Percentiles rank a stretch among this genome's conserved stretches.
Evolutionary conservation across 2,329 filamentous ascomycete species (phyloP).

Genomic region (Aspergillus pseudonomiae): DNA sequence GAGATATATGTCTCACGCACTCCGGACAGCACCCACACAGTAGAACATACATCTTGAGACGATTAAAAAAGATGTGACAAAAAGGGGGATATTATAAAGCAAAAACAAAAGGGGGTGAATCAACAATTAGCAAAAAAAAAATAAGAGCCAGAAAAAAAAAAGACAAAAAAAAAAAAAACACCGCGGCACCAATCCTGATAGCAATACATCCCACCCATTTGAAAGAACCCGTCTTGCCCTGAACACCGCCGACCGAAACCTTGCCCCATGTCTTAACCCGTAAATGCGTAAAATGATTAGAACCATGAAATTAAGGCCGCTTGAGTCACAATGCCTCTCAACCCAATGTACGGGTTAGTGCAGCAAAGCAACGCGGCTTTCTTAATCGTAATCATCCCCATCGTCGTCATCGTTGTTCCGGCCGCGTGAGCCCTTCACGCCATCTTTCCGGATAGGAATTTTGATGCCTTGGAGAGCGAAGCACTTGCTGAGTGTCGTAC

Average conservation of each 20-base stretch:
- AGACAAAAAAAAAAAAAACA: constrained; percentile 14
- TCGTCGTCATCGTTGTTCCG: constrained; percentile 39
- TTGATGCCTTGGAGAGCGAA: constrained; percentile 95
- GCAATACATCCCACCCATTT: constrained; percentile 29
- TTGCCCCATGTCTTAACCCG: constrained; percentile 23
- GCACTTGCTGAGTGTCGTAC: constrained; percentile 84
- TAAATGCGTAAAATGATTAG: constrained; percentile 19
- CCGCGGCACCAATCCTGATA: constrained; percentile 33
- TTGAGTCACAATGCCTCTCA: neutral
- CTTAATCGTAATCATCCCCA: constrained; percentile 36
- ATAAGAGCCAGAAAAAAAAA: constrained; percentile 13
- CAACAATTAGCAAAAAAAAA: constrained; percentile 4
- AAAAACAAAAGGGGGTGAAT: constrained; percentile 1
- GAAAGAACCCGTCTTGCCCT: constrained; percentile 19
- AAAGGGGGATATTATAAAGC: neutral
- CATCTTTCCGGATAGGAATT: constrained; percentile 92
- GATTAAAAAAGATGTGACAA: neutral
- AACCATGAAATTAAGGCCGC: neutral
- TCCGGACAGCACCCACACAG: neutral
- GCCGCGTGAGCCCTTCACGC: constrained; percentile 51
- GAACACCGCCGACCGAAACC: constrained; percentile 34
- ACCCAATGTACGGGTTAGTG: neutral
- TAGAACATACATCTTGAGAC: neutral
- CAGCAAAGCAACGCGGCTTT: constrained; percentile 5
- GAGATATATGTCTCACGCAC: neutral